phyloP scores from a whole-genome alignment of 2,329 filamentous ascomycete species.

The Sporothrix euskadiensis region DNA sequence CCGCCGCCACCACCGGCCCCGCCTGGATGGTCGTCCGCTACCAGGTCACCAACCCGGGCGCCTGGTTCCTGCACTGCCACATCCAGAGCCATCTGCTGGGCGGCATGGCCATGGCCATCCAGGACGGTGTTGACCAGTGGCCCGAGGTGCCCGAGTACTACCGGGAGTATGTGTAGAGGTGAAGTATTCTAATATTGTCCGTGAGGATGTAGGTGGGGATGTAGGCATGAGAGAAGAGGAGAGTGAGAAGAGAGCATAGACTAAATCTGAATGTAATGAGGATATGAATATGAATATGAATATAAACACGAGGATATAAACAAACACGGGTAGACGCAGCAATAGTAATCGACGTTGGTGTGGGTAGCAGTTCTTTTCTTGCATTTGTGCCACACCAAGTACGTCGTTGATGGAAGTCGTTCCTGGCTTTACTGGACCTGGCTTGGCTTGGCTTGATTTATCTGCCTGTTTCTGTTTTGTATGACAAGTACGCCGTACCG shows the following conservation, averaged over 20 bases:
- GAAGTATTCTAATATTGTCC: neutral
- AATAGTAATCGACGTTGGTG: neutral
- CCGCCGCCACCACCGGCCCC: slow-evolving; percentile 36
- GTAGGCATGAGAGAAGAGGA: neutral
- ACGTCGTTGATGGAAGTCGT: too few species aligned
- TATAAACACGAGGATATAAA: neutral
- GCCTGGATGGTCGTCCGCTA: slow-evolving; percentile 56
- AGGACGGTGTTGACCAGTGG: slow-evolving; percentile 50
- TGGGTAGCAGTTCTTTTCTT: too few species aligned
- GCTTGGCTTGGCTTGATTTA: too few species aligned
- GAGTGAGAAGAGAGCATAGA: neutral
- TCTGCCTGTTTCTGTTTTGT: too few species aligned
- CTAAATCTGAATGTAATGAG: neutral
- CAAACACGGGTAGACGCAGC: neutral
- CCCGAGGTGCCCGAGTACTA: slow-evolving; percentile 41
- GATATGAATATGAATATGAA: neutral
- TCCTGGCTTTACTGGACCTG: too few species aligned
- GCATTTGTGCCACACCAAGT: too few species aligned
- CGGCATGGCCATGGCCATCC: slow-evolving; percentile 57
- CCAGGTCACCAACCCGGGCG: slow-evolving; percentile 53
- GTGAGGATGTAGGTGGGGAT: neutral
- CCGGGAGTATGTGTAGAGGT: neutral
- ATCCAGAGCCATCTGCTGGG: slow-evolving; percentile 55
- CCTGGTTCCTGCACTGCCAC: slow-evolving; percentile 59
- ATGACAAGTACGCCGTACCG: too few species aligned